Evolutionary conservation across 306 rosid species (phyloP).

Genomic region (Rosa rugosa): DNA sequence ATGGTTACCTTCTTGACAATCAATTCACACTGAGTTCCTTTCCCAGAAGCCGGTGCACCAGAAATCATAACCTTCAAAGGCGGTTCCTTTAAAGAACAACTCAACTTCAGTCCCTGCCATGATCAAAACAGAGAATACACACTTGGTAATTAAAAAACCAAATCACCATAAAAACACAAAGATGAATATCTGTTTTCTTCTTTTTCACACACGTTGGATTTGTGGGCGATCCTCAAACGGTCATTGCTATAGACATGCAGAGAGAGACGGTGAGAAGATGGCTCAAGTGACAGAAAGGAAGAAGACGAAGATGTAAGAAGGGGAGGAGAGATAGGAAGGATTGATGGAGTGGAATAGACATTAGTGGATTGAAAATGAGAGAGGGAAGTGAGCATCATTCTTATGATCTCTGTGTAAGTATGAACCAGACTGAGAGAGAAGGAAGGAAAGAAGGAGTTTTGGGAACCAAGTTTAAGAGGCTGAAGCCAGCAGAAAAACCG

Average conservation of each 20-base stretch:
- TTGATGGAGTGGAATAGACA: slow-evolving; percentile 35
- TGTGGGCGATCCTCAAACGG: slow-evolving; percentile 33
- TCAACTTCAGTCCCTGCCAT: slow-evolving; percentile 50
- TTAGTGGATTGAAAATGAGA: slow-evolving; percentile 43
- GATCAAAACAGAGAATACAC: slow-evolving; percentile 9
- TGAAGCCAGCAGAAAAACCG: slow-evolving; percentile 16
- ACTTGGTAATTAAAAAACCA: not conserved
- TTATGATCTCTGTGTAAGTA: slow-evolving; percentile 6
- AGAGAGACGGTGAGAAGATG: slow-evolving; percentile 46
- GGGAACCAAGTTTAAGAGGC: slow-evolving; percentile 28
- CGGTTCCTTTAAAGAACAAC: slow-evolving; percentile 58
- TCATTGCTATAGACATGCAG: slow-evolving; percentile 25
- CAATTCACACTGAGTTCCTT: slow-evolving; percentile 93
- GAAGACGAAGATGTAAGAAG: slow-evolving; percentile 30
- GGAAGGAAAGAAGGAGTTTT: not conserved
- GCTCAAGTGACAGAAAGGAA: slow-evolving; percentile 18
- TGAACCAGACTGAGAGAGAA: not conserved
- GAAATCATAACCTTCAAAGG: slow-evolving; percentile 91
- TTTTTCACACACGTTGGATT: slow-evolving; percentile 37
- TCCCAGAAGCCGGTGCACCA: slow-evolving; percentile 96
- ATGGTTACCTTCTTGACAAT: slow-evolving; percentile 66
- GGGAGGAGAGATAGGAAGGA: slow-evolving; percentile 26
- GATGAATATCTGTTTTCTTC: not conserved
- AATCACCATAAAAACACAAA: not conserved
- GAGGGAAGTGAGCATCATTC: slow-evolving; percentile 49